A percentile compares a stretch with the other conserved stretches of the same genome.
These are phyloP conservation scores for Hordeum marinum DNA, from an alignment of 176 grass and related monocot genomes.

Conservation along the genomic window DNA sequence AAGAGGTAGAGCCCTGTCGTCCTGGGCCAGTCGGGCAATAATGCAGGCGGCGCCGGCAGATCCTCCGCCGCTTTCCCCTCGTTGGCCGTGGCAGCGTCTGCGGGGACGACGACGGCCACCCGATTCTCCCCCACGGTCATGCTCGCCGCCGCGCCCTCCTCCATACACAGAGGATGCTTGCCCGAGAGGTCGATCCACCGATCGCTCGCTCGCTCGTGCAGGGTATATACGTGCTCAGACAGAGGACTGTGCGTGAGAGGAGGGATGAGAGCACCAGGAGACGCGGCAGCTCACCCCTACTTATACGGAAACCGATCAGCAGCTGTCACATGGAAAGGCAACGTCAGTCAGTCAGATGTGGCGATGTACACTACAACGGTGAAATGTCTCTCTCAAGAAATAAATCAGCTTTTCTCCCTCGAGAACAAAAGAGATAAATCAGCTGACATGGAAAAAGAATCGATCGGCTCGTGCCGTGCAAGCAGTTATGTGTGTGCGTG, in stretches of 20 bases:
- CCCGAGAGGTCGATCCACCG: background rate
- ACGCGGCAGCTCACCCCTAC: conserved; percentile 12
- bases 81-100: background rate
- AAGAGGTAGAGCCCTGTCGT: conserved; percentile 58
- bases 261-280: background rate
- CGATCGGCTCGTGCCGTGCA: background rate
- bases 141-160: background rate
- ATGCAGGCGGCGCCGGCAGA: background rate
- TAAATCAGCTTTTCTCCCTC: background rate
- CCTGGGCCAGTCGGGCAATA: conserved; percentile 34
- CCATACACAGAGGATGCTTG: conserved; percentile 9
- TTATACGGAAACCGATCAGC: conserved; percentile 21
- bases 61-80: conserved; percentile 6
- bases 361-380: background rate
- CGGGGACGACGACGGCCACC: background rate
- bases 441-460: background rate
- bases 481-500: background rate
- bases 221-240: too few species aligned
- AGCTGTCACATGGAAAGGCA: background rate
- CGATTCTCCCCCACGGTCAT: background rate
- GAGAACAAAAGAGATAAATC: background rate
- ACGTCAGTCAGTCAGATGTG: background rate
- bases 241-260: background rate
- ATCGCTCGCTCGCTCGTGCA: too few species aligned
- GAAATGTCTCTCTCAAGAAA: background rate